Percentiles rank a stretch among this genome's conserved stretches.
Conservation (phyloP, 176 grass and related monocot genomes). For the Hordeum marinum region DNA sequence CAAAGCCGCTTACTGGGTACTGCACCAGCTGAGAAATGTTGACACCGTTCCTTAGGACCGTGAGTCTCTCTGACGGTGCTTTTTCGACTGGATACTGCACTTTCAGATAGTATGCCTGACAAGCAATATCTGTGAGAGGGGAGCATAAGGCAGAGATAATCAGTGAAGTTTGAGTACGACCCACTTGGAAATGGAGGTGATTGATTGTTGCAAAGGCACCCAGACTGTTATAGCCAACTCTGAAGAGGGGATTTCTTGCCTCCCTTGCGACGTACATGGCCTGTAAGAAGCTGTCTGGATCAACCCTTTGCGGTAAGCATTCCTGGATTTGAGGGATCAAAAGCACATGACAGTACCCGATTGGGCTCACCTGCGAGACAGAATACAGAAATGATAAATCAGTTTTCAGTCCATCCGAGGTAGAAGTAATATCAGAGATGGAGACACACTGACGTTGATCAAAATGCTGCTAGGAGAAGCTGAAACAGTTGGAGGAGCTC, state of each 20-base stretch:
- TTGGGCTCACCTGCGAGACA: slow-evolving; percentile 55
- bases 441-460: slow-evolving; percentile 46
- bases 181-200: slow-evolving; percentile 82
- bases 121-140: neutral
- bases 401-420: neutral
- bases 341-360: slow-evolving; percentile 66
- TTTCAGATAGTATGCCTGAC: slow-evolving; percentile 61
- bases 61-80: slow-evolving; percentile 23
- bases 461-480: slow-evolving; percentile 49
- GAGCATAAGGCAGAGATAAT: neutral
- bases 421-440: neutral
- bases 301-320: slow-evolving; percentile 53
- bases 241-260: slow-evolving; percentile 40
- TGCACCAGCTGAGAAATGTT: slow-evolving; percentile 34
- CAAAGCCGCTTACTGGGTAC: slow-evolving; percentile 77
- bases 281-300: slow-evolving; percentile 48
- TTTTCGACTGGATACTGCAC: slow-evolving; percentile 74
- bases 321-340: slow-evolving; percentile 46
- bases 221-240: slow-evolving; percentile 72
- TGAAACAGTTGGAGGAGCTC: slow-evolving; percentile 11
- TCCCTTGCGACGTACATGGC: slow-evolving; percentile 57
- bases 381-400: neutral
- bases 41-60: slow-evolving; percentile 29
- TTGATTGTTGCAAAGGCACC: slow-evolving; percentile 75
- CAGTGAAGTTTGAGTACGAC: neutral